phyloP scores from a whole-genome alignment of 176 grass and related monocot species.

The Carex myosuroides region DNA sequence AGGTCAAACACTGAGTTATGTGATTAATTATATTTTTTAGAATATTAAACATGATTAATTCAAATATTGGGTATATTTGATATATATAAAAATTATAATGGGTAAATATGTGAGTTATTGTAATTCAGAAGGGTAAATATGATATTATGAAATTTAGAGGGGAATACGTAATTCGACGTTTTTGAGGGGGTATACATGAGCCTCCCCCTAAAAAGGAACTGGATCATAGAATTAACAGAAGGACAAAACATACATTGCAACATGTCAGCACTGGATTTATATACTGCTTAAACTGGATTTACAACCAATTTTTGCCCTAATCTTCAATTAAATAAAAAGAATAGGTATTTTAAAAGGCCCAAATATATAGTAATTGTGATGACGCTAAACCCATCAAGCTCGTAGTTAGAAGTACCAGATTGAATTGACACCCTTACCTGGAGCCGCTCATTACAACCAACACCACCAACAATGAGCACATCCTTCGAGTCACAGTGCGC shows the following conservation, averaged over 20 bases:
- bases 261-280: not conserved
- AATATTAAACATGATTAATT: too few species aligned
- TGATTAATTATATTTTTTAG: too few species aligned
- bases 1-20: too few species aligned
- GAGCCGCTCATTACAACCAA: conserved; percentile 72
- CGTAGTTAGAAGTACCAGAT: not conserved
- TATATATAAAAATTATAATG: too few species aligned
- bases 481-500: conserved; percentile 83
- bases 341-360: not conserved
- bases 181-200: too few species aligned
- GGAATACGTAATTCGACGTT: too few species aligned
- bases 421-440: not conserved
- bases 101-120: too few species aligned
- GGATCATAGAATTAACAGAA: not conserved
- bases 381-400: not conserved
- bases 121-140: too few species aligned
- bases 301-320: not conserved
- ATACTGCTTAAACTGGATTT: not conserved
- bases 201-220: not conserved
- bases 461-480: conserved; percentile 91
- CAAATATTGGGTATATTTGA: too few species aligned
- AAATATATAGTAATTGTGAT: not conserved
- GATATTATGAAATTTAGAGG: too few species aligned
- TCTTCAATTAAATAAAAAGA: not conserved
- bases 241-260: not conserved